These are phyloP conservation scores for Fusarium tanahbumbuense DNA, from an alignment of 2,329 filamentous ascomycete species.

Conservation along the genomic window DNA sequence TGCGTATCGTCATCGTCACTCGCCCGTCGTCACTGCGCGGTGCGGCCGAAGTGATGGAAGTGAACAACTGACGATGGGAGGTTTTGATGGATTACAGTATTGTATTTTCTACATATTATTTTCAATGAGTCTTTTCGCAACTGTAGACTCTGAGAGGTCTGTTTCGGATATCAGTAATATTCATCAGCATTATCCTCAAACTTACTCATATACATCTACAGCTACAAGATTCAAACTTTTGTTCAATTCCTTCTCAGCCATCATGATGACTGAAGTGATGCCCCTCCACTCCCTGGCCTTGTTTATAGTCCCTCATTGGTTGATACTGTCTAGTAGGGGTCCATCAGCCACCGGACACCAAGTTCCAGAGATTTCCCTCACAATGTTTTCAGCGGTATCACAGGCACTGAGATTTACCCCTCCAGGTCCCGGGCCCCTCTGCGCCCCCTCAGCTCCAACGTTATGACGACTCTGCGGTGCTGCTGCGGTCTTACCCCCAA, in stretches of 20 bases:
- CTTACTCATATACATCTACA: background rate
- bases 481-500: constrained; percentile 43
- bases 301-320: constrained; percentile 6
- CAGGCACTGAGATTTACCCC: constrained; percentile 26
- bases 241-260: constrained; percentile 18
- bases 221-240: constrained; percentile 20
- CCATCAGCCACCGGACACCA: constrained; percentile 42
- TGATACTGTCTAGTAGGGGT: constrained; percentile 32
- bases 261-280: constrained; percentile 43
- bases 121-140: background rate
- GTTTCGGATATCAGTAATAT: background rate
- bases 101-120: background rate
- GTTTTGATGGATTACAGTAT: background rate
- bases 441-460: constrained; percentile 39
- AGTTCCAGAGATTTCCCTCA: constrained; percentile 43
- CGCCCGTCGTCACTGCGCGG: constrained; percentile 3
- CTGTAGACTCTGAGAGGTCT: no score
- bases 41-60: constrained; percentile 26
- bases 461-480: constrained; percentile 41
- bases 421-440: constrained; percentile 28
- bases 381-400: constrained; percentile 17
- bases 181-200: background rate
- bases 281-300: constrained; percentile 33
- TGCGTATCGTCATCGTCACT: constrained; percentile 47
- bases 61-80: constrained; percentile 6